Conservation (phyloP, 305 asterid species). For the Ruellia speciosa region DNA sequence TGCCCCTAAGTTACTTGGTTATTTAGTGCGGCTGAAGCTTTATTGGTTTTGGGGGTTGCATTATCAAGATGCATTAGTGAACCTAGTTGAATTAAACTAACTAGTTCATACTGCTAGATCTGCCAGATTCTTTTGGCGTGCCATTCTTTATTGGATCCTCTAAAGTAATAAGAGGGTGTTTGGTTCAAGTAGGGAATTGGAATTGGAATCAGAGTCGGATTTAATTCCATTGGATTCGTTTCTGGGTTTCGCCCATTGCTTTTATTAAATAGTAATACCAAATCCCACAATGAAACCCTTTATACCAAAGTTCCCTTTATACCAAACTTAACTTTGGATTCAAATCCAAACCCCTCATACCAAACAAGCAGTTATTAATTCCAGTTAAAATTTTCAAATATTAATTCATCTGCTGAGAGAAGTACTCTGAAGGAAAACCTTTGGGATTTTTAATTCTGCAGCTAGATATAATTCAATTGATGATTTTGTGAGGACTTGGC, state of each 20-base stretch:
- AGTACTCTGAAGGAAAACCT: too few species aligned
- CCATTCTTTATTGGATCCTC: too few species aligned
- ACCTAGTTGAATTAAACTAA: too few species aligned
- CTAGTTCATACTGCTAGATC: too few species aligned
- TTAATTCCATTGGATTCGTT: background rate
- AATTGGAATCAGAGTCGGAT: too few species aligned
- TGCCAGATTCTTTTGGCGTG: too few species aligned
- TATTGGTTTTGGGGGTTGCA: constrained; percentile 9
- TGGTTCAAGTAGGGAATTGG: background rate
- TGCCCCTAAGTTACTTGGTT: constrained; percentile 17
- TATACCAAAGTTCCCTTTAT: too few species aligned
- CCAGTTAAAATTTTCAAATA: background rate
- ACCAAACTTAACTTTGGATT: too few species aligned
- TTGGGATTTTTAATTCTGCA: background rate
- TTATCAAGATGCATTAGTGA: background rate
- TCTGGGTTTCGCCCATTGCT: background rate
- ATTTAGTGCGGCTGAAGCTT: background rate
- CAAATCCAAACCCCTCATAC: too few species aligned
- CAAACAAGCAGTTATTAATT: background rate
- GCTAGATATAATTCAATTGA: constrained; percentile 2
- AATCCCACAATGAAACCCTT: too few species aligned
- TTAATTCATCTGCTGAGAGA: background rate
- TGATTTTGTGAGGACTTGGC: constrained; percentile 8
- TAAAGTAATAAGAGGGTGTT: too few species aligned
- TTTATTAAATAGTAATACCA: too few species aligned